Evolutionary conservation across 2,329 filamentous ascomycete species (phyloP), one percentile per base, ranked within the genome.

Genomic region (Ophiosphaerella narmari): DNA sequence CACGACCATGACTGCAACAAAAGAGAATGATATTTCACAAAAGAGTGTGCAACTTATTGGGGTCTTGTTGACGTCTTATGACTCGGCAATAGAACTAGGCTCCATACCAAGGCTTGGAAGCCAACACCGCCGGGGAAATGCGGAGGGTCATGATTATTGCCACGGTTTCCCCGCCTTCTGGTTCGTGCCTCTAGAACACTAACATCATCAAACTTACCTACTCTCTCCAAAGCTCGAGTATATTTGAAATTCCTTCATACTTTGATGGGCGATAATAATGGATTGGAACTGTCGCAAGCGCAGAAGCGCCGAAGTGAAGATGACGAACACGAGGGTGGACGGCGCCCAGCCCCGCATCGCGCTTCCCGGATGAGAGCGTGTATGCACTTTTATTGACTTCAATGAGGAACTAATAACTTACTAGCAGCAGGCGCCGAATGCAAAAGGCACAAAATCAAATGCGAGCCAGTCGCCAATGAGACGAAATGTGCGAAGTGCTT

Each of bases 241-340:
- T 23, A 36, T 39, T 38, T 31, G 12, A 32, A 33, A 23, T 34
- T 37, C 18, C 9, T 40, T 31, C 36, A 23, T 31, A 21, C 44
- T 39, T 46, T 46, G 36, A 46, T 46, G 44, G 44, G 39, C 33
- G 39, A 39, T 74, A 80, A 55, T 81, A 82, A 67, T 68, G 63
- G 63, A 71, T 91, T 87, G 64, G 94, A 75, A 18, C 90, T 84
- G 74, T 94, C 89, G 55, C 59, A 54, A 36, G 26, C 59, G 43
- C 55, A 58, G 48, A 68, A 69, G 59, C 62, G 65, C 50, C 55
- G 56, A 39, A 66, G 60, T 49, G 65, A 68, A 41, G 65, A 69
- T 54, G 57, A 50, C 29, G 63, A 67, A 24, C 65, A 66, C 36
- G 55, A 60, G 26, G 64, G 66, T 38, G 66, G 66, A 18, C 60